Base-by-base conservation (phyloP, 805 yeast genomes). In the Yamadazyma phyllophila region DNA sequence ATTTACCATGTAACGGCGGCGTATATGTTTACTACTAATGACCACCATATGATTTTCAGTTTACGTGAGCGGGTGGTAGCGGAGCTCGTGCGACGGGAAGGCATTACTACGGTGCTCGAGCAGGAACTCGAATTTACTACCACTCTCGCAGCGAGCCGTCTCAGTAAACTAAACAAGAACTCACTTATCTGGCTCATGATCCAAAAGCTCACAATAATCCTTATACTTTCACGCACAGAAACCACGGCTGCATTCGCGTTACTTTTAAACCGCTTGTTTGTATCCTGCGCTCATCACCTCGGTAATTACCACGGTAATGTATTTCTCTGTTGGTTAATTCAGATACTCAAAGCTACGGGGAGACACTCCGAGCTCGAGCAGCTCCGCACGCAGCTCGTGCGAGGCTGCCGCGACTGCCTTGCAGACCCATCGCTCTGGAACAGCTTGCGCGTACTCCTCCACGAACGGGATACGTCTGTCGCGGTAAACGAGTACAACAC, bases 231-330 rank as follows among this genome's bases (percentile, higher is more conserved):
- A 31, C 12, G 16, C 24, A 4, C 24, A 6, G 24, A 20, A 20
- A 3, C 3, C 6, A 20, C 24, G 6, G 24, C 24, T 4, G 24
- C 31, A 3, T 36, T 26, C n/a, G 2, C 26, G 7, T 27, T 35
- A 15, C 30, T 47, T 20, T 8, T 42, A 42, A 39, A 15, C 41
- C 15, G 66, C 26, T 42, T 59, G 9, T 45, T 69, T 16, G 56
- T 47, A 34, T 63, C 74, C 26, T 62, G 66, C 53, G 52, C 58
- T 20, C 37, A 61, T 16, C 77, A 71, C 52, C 63, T 55, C 47
- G 69, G 73, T 32, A 71, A 71, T 50, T 71, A 71, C 50, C 63
- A 70, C 42, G 74, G 70, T 1, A 57, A 62, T 26, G 57, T 54
- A 41, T 66, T 58, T 39, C 44, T 69, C n/a, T 51, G 54, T 15